These are phyloP conservation scores for Nissolia schottii DNA, from an alignment of 306 rosid species.

Conservation along the genomic window DNA sequence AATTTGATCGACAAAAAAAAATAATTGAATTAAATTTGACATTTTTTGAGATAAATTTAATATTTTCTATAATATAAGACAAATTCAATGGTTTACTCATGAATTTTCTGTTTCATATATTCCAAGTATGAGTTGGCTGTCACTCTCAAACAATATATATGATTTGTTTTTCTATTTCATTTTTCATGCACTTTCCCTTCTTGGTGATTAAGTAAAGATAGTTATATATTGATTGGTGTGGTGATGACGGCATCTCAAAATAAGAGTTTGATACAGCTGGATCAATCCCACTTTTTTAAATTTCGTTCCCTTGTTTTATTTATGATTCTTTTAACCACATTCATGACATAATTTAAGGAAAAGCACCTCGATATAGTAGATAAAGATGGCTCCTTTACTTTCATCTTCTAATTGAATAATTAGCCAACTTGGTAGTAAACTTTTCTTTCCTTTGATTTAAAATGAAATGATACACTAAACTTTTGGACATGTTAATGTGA, in stretches of 20 bases:
- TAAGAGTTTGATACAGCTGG: not conserved
- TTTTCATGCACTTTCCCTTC: not conserved
- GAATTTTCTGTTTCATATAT: no score
- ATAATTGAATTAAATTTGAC: no score
- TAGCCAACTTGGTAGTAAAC: not conserved
- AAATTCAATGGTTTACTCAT: no score
- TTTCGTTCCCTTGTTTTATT: not conserved
- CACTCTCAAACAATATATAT: not conserved
- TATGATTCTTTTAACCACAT: not conserved
- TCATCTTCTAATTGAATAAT: constrained; percentile 1
- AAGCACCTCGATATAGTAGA: not conserved
- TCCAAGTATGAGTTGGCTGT: constrained; percentile 25
- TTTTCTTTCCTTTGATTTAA: constrained; percentile 10
- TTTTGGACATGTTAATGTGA: constrained; percentile 15
- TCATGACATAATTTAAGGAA: constrained; percentile 18
- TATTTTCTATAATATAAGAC: no score
- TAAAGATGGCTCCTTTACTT: not conserved
- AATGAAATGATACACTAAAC: constrained; percentile 24
- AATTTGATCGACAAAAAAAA: no score
- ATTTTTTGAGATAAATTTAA: no score
- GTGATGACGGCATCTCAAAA: not conserved
- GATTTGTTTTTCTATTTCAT: not conserved
- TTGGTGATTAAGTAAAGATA: not conserved
- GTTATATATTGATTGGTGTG: not conserved
- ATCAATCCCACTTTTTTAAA: not conserved